Evolutionary conservation across 768 basidiomycete species (phyloP), one percentile per base, ranked within the genome.

Genomic region (Amanita polypyramis): DNA sequence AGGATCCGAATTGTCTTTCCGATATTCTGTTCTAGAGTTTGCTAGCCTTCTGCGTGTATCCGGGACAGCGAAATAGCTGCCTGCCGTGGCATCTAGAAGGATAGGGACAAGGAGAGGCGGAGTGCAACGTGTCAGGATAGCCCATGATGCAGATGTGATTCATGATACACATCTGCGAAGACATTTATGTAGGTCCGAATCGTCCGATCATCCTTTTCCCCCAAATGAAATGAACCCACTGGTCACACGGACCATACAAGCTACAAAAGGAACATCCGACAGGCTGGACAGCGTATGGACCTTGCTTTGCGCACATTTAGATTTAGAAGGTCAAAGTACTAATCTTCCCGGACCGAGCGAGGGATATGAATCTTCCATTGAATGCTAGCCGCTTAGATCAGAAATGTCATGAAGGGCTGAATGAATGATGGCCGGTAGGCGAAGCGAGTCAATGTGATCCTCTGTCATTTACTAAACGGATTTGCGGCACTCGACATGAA

Each of bases 401-500:
- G 46, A 36, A 39, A 37, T 36, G 29, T 30, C 21, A 19, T 36
- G 23, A 38, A 11, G 25, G 11, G 19, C 43, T 32, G 17, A 25
- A n/a, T 14, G 25, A 38, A 27, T 47, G 37, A 29, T 20, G 25
- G 35, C 45, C 45, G 45, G 36, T 7, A 33, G 32, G 14, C 17
- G 32, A 19, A 33, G 27, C 20, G 32, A 19, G 19, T 39, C 23
- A 23, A 20, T 35, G 32, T 14, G 39, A 41, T 41, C n/a, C n/a
- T 38, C 12, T 42, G 25, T 27, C 40, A 15, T 15, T 27, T 20
- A 29, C 46, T 23, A 39, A 47, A 47, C 17, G 46, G 46, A 47
- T 39, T 38, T 47, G 46, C 27, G 46, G 46, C 46, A 36, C 37
- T 40, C 46, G 30, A 17, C 20, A n/a, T 2, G 14, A 33, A 19